Conservation (phyloP, 176 grass and related monocot species). For the Carex scoparia region DNA sequence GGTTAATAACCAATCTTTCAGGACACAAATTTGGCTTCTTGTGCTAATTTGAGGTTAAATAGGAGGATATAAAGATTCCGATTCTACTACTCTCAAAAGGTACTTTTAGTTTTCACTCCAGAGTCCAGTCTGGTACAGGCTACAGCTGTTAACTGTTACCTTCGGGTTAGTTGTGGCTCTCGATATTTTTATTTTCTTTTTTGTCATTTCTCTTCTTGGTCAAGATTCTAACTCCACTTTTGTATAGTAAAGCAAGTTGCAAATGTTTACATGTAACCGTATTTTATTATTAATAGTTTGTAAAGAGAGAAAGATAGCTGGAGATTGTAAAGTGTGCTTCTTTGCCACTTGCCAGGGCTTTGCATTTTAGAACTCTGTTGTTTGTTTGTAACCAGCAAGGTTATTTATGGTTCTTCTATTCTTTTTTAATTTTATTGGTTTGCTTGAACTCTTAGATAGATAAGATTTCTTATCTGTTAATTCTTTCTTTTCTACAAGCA, state of each 20-base stretch:
- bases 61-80: not conserved
- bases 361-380: not conserved
- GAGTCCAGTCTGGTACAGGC: not conserved
- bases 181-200: not conserved
- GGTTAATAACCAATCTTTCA: not conserved
- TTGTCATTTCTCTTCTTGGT: not conserved
- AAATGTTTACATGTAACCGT: not conserved
- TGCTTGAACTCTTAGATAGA: not conserved
- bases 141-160: not conserved
- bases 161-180: not conserved
- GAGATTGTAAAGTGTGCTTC: not conserved
- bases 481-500: not conserved
- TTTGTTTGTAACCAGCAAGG: not conserved
- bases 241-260: not conserved
- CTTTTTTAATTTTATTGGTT: not conserved
- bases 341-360: not conserved
- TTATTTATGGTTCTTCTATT: not conserved
- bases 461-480: not conserved
- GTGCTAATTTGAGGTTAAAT: not conserved
- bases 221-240: not conserved
- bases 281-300: slow-evolving; percentile 1
- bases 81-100: not conserved
- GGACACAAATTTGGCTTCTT: not conserved
- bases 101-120: not conserved
- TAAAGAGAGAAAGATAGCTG: not conserved